Evolutionary conservation across 139 green algal genomes (phyloP).

Genomic region (Trebouxia sp.): DNA sequence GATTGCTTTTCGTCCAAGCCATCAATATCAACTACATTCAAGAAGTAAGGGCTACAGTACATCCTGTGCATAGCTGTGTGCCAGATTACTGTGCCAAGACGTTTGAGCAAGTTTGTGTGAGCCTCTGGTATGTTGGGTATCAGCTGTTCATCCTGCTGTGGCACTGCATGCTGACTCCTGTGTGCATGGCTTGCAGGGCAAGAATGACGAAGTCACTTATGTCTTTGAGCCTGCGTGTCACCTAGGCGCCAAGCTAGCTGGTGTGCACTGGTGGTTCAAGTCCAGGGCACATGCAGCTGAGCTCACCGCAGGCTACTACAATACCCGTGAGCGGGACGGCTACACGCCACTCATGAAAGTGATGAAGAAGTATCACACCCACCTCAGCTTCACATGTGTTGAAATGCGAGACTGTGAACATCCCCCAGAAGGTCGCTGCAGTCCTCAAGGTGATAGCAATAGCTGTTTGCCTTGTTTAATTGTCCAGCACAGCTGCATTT

Average conservation of each 20-base stretch:
- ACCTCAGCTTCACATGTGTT: constrained; percentile 96
- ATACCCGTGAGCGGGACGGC: constrained; percentile 88
- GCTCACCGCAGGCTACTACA: constrained; percentile 98
- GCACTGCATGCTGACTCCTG: neutral
- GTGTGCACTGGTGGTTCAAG: constrained; percentile 99
- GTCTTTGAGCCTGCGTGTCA: constrained; percentile 63
- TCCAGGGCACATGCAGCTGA: constrained; percentile 91
- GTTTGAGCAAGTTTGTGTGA: too few species aligned
- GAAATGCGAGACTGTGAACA: constrained; percentile 99
- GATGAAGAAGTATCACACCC: constrained; percentile 63
- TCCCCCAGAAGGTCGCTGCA: constrained; percentile 84
- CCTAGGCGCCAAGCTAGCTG: constrained; percentile 90
- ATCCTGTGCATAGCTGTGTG: too few species aligned
- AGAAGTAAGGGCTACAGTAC: too few species aligned
- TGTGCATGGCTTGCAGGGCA: constrained; percentile 35
- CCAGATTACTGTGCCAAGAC: too few species aligned
- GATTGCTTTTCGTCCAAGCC: too few species aligned
- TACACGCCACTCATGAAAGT: constrained; percentile 75
- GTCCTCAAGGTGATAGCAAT: constrained; percentile 69
- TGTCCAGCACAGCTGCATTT: too few species aligned
- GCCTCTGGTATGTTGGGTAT: neutral
- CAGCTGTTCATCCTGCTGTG: neutral
- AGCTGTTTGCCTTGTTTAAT: neutral
- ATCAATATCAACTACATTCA: too few species aligned
- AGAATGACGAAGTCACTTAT: constrained; percentile 63